phyloP scores from a whole-genome alignment of 441 rosid species.

The Sinapis alba region DNA sequence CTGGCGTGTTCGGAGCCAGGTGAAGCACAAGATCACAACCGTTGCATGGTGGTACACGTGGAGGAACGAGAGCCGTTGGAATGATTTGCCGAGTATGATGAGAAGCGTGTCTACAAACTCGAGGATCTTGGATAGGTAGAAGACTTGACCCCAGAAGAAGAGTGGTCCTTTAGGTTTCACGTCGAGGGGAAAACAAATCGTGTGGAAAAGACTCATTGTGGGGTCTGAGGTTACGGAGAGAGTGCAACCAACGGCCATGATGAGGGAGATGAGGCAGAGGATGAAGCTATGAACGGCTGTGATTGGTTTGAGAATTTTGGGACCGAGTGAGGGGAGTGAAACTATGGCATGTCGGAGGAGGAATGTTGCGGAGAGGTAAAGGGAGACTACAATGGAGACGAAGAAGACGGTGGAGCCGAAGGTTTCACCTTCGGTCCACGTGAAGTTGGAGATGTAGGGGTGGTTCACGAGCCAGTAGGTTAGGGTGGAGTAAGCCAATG shows the following conservation, averaged over 20 bases:
- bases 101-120: slow-evolving; percentile 62
- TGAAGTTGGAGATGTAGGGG: slow-evolving; percentile 62
- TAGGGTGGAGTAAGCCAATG: slow-evolving; percentile 36
- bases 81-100: slow-evolving; percentile 49
- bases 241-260: slow-evolving; percentile 65
- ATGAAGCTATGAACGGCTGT: slow-evolving; percentile 60
- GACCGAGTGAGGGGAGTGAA: slow-evolving; percentile 40
- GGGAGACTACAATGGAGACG: slow-evolving; percentile 38
- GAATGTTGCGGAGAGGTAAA: slow-evolving; percentile 58
- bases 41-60: neutral
- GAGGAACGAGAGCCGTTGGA: slow-evolving; percentile 62
- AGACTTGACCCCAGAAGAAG: slow-evolving; percentile 71
- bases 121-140: slow-evolving; percentile 65
- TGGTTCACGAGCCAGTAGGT: slow-evolving; percentile 66
- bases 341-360: slow-evolving; percentile 31
- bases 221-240: slow-evolving; percentile 44
- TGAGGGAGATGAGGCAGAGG: slow-evolving; percentile 51
- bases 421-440: slow-evolving; percentile 64
- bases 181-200: slow-evolving; percentile 53
- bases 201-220: slow-evolving; percentile 19
- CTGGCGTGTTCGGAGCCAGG: neutral
- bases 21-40: neutral
- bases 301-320: slow-evolving; percentile 55
- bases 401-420: slow-evolving; percentile 66
- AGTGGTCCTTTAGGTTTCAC: slow-evolving; percentile 52